Conservation (phyloP, 2,329 filamentous ascomycete genomes). For the Penicillium palitans region DNA sequence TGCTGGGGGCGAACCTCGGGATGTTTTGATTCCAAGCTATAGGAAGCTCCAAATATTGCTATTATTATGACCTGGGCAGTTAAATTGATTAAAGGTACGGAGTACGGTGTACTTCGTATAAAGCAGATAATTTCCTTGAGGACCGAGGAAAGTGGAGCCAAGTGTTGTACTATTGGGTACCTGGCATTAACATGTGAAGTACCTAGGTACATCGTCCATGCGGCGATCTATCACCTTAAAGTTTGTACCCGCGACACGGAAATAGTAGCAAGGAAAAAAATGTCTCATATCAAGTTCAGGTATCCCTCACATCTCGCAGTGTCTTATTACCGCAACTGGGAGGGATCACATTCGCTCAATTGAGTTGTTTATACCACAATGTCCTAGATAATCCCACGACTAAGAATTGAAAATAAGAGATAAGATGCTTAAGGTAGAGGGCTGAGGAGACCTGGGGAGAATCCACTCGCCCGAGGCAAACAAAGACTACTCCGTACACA, state of each 20-base stretch:
- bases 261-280: slow-evolving; percentile 15
- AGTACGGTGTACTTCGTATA: not conserved
- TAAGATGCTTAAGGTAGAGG: not conserved
- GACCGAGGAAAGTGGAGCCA: slow-evolving; percentile 17
- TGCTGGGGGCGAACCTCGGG: slow-evolving; percentile 9
- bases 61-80: too few species aligned
- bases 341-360: not conserved
- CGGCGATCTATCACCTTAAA: slow-evolving; percentile 19
- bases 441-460: not conserved
- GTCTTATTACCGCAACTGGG: not conserved
- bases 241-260: slow-evolving; percentile 23
- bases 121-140: not conserved
- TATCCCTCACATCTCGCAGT: slow-evolving; percentile 2
- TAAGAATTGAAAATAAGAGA: not conserved
- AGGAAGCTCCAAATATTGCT: not conserved
- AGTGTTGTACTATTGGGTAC: slow-evolving; percentile 8
- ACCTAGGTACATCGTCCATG: slow-evolving; percentile 24
- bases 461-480: slow-evolving; percentile 3
- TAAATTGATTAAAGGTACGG: not conserved
- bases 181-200: slow-evolving; percentile 13
- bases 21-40: slow-evolving; percentile 2
- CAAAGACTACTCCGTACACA: not conserved
- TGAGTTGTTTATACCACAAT: not conserved
- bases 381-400: not conserved
- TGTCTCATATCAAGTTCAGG: slow-evolving; percentile 21